Base-by-base conservation (phyloP, 768 basidiomycete genomes). In the Leccinum uliginosum region DNA sequence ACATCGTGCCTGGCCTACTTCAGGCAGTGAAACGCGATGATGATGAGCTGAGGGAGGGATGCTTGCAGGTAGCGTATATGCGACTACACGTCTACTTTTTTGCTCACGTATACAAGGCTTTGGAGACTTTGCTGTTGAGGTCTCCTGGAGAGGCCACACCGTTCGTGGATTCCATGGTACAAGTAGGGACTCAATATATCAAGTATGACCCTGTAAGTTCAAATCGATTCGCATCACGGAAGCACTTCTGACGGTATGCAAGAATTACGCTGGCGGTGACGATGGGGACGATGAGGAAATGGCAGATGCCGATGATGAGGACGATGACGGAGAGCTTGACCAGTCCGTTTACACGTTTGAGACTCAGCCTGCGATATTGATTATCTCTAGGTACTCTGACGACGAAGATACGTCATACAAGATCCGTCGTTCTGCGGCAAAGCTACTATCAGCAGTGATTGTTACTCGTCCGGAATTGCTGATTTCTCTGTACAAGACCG, bases 371-470 rank as follows among this genome's bases (percentile, higher is more conserved):
- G 30, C 3, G 9, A 24, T 60, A 52, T 14, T 50, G 45, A 59
- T 46, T 12, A 29, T 24, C 35, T 52, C 26, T 61, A 95, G 92
- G 60, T 98, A 97, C 71, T 93, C 93, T 6, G 97, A 99, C 64
- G 97, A 99, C 56, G 97, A 98, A 71, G 97, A 99, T 67, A 91
- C 90, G 11, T 98, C 96, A 0, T 98, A 97, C 82, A 98, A 98
- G 73, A 92, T 97, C 56, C 88, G 97, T 61, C 85, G 97, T 46
- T 87, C 92, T 7, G 88, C 97, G 7, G 93, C 94, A 17, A 98
- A 98, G 70, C 77, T 98, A 4, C 79, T 98, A 15, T 76, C 86
- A 27, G 89, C 91, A 6, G 77, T 97, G 49, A 86, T 98, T 56
- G 84, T 83, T 12, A 98, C 96, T 1, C 90, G 94, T 24, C 92